Evolutionary conservation across 2,329 filamentous ascomycete species (phyloP).

Genomic region (Claviceps maximensis): DNA sequence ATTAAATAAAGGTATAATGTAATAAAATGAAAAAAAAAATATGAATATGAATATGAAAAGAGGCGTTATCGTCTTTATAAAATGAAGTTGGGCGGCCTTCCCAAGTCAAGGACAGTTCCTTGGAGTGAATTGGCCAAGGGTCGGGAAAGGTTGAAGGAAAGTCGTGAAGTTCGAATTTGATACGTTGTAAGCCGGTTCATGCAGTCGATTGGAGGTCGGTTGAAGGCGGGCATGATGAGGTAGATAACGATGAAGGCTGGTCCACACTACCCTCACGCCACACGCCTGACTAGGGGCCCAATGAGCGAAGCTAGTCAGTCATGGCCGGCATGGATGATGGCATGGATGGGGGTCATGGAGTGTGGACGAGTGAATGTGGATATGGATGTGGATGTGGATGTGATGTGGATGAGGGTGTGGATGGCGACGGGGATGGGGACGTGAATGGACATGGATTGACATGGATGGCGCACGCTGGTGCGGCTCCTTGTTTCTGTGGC

Average conservation of each 20-base stretch:
- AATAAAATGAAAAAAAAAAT: slow-evolving; percentile 4
- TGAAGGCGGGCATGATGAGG: slow-evolving; percentile 13
- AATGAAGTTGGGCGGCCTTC: neutral
- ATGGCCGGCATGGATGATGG: neutral
- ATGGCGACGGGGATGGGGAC: too few species aligned
- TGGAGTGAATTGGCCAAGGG: too few species aligned
- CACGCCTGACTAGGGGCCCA: neutral
- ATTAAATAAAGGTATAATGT: neutral
- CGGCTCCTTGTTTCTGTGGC: neutral
- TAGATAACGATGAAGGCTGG: slow-evolving; percentile 12
- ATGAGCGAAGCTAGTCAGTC: neutral
- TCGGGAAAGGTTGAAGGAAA: slow-evolving; percentile 20
- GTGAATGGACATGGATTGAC: too few species aligned
- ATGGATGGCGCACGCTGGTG: too few species aligned
- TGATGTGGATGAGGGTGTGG: neutral
- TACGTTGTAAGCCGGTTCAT: slow-evolving; percentile 7
- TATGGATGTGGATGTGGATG: neutral
- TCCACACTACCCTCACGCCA: slow-evolving; percentile 1
- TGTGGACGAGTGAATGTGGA: too few species aligned
- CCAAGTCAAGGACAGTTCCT: too few species aligned
- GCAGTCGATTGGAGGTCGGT: slow-evolving; percentile 9
- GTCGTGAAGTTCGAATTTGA: slow-evolving; percentile 22
- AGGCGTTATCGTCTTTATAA: neutral
- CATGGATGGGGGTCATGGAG: neutral
- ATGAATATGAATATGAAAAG: neutral